Base-by-base conservation (phyloP, 2,329 filamentous ascomycete species). In the Elsinoe batatas region DNA sequence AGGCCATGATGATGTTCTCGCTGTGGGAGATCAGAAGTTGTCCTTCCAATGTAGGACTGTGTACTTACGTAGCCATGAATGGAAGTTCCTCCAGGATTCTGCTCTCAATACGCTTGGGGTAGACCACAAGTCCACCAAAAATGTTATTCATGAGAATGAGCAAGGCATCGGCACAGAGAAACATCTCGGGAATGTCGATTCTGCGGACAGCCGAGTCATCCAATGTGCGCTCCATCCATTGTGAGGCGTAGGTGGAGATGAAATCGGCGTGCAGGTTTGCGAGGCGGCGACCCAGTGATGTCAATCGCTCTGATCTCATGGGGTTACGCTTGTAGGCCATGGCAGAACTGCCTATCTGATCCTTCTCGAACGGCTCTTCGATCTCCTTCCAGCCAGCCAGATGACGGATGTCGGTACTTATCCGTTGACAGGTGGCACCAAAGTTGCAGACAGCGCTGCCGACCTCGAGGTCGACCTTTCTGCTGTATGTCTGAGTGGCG, bases 391-490 rank as follows among this genome's bases (percentile, higher is more conserved):
- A 79, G 64, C 79, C 76, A 5, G 85, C 84, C 47, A 91, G 74
- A 65, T 88, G 84, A 49, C 87, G 78, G 61, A 93, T 86, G 64
- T 91, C 87, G 46, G 79, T 78, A 49, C 81, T 80, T 58, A 94
- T 91, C 58, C 84, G 81, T 66, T 88, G 80, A 50, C 82, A 87
- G 0, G 88, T 88, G n/a, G 88, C 79, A 20, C 87, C 90, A 53
- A 95, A 82, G 1, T 83, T 87, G 32, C 80, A 78, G 33, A 95
- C 75, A n/a, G 87, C 88, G 66, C 93, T 91, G 63, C 84, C 79
- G n/a, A 95, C 76, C 56, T 84, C 77, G 38, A 87, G 76, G 67
- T 96, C 90, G 55, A 95, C 84, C 72, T 93, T 93, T 60, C 88
- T 81, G 3, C 85, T 83, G 72, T 87, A 87, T 5, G 84, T 87